Evolutionary conservation across 208 protist species (phyloP).

Genomic region (Entamoeba histolytica): DNA sequence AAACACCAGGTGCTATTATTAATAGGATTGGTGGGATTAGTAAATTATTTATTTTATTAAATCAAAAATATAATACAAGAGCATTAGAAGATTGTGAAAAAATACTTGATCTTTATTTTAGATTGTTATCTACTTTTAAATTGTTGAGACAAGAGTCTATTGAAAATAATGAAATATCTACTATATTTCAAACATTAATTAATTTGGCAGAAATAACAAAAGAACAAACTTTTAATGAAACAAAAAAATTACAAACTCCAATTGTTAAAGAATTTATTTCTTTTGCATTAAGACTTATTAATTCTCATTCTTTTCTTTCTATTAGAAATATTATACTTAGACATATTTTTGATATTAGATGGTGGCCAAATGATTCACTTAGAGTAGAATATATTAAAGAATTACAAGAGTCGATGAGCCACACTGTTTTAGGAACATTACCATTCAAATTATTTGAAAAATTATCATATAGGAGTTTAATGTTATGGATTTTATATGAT

Average conservation of each 20-base stretch:
- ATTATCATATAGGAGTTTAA: not conserved
- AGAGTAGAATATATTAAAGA: not conserved
- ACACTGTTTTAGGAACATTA: not conserved
- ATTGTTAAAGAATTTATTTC: not conserved
- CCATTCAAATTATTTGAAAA: not conserved
- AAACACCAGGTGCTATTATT: not conserved
- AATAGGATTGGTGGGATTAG: not conserved
- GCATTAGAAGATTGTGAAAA: not conserved
- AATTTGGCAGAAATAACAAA: not conserved
- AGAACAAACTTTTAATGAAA: not conserved
- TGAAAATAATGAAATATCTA: not conserved
- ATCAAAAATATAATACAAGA: not conserved
- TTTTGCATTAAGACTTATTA: not conserved
- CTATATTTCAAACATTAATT: not conserved
- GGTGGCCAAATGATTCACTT: not conserved
- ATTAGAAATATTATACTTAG: not conserved
- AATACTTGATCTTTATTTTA: not conserved
- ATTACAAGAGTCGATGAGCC: not conserved
- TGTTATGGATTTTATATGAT: not conserved
- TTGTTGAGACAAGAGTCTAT: not conserved
- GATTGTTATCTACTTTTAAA: not conserved
- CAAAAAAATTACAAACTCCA: not conserved
- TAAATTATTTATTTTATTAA: not conserved
- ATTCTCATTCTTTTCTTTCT: not conserved
- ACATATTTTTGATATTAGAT: not conserved